Conservation (phyloP, 2,329 filamentous ascomycete species). For the Coniella vitis region DNA sequence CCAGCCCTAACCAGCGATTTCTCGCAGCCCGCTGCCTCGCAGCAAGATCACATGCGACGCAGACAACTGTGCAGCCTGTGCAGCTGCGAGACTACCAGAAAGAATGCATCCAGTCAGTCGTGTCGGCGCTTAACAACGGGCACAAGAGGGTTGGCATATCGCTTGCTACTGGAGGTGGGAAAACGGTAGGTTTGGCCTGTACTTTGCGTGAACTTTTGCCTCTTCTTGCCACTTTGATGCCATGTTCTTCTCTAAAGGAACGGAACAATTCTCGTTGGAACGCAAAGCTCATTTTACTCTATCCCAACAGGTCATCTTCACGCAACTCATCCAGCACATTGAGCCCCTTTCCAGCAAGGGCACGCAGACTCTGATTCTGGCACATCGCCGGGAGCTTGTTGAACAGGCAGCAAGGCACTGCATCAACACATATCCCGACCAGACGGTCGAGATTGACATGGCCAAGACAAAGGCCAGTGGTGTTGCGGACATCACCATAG, state of each 20-base stretch:
- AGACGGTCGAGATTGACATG: conserved; percentile 88
- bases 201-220: conserved; percentile 6
- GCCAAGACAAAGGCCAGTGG: conserved; percentile 70
- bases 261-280: background rate
- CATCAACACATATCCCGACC: conserved; percentile 68
- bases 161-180: conserved; percentile 80
- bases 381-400: conserved; percentile 86
- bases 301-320: conserved; percentile 73
- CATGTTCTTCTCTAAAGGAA: background rate
- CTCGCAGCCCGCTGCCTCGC: background rate
- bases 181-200: conserved; percentile 55
- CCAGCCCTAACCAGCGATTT: too few relatives aligned
- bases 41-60: conserved; percentile 6
- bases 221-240: too few relatives aligned
- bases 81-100: conserved; percentile 76
- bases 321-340: conserved; percentile 81
- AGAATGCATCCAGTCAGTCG: conserved; percentile 80
- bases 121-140: conserved; percentile 60
- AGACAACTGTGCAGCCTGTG: conserved; percentile 8
- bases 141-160: conserved; percentile 79
- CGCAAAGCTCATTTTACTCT: too few relatives aligned
- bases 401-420: conserved; percentile 91
- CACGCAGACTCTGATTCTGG: conserved; percentile 80
- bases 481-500: conserved; percentile 83
- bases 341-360: conserved; percentile 47